Conservation (phyloP, 2,329 filamentous ascomycete genomes). For the Sporothrix humicola region DNA sequence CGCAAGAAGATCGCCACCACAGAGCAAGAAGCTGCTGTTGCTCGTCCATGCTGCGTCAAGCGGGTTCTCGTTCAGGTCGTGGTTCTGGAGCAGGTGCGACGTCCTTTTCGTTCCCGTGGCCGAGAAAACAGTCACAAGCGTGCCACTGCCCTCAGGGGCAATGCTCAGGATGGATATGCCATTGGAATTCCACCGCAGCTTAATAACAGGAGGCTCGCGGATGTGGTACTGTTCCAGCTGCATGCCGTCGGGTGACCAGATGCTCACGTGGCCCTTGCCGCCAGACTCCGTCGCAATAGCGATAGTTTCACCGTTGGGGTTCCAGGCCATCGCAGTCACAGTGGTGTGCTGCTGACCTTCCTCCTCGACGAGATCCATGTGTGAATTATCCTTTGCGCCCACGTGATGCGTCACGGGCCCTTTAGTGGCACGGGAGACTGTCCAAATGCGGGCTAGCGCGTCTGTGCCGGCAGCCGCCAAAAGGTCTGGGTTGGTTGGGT, state of each 20-base stretch:
- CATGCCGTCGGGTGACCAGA: constrained; percentile 62
- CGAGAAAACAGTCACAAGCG: constrained; percentile 62
- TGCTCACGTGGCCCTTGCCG: constrained; percentile 58
- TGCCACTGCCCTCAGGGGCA: constrained; percentile 59
- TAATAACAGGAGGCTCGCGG: constrained; percentile 65
- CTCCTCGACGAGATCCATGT: constrained; percentile 58
- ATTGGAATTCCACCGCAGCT: constrained; percentile 65
- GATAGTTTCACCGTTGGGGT: constrained; percentile 60
- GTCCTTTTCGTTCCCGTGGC: constrained; percentile 52
- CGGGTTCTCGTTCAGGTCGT: constrained; percentile 57
- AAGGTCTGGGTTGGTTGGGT: constrained; percentile 66
- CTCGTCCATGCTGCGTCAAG: constrained; percentile 66
- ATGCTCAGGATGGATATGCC: constrained; percentile 62
- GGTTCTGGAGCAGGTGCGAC: constrained; percentile 55
- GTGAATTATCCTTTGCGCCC: constrained; percentile 50
- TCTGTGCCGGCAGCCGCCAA: constrained; percentile 72
- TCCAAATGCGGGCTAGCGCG: constrained; percentile 73
- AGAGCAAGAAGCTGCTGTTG: constrained; percentile 63
- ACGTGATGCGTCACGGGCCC: constrained; percentile 57
- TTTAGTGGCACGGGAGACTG: constrained; percentile 59
- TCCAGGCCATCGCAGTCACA: constrained; percentile 67
- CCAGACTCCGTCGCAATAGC: constrained; percentile 64
- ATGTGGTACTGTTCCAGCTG: constrained; percentile 61
- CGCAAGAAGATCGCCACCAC: constrained; percentile 61
- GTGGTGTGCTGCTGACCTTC: constrained; percentile 58